These are phyloP conservation scores for Tulasnella sp. DNA, from an alignment of 768 basidiomycete species.

Conservation along the genomic window DNA sequence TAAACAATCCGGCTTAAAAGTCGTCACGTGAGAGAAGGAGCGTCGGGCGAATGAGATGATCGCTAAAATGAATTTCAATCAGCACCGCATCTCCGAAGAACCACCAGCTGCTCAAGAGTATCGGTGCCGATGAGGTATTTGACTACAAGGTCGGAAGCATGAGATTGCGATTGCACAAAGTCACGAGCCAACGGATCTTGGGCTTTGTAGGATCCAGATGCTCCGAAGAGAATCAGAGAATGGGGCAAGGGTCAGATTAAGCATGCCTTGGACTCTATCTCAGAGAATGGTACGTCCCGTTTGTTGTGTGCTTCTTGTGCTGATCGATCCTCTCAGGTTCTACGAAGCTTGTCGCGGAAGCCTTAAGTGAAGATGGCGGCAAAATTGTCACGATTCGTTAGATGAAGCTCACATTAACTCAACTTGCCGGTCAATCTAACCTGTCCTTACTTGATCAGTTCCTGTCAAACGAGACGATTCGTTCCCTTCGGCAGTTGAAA, in stretches of 20 bases:
- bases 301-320: neutral
- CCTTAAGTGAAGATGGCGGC: neutral
- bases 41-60: constrained; percentile 33
- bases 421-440: neutral
- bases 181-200: neutral
- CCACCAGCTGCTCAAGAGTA: constrained; percentile 25
- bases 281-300: constrained; percentile 1
- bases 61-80: neutral
- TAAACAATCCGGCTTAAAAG: constrained; percentile 32
- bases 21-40: constrained; percentile 28
- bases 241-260: constrained; percentile 2
- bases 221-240: neutral
- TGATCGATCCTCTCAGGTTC: neutral
- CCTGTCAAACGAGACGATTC: neutral
- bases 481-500: neutral
- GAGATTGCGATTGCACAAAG: neutral
- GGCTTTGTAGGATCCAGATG: constrained; percentile 1
- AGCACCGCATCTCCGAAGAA: constrained; percentile 32
- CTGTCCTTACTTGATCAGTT: neutral
- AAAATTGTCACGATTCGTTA: constrained; percentile 1
- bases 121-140: constrained; percentile 36
- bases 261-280: neutral
- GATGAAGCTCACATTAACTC: neutral
- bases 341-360: neutral
- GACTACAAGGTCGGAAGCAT: constrained; percentile 23